A percentile compares a stretch with the other conserved stretches of the same genome.
Conservation (phyloP, 805 yeast genomes). For the Wickerhamiella lipophila region DNA sequence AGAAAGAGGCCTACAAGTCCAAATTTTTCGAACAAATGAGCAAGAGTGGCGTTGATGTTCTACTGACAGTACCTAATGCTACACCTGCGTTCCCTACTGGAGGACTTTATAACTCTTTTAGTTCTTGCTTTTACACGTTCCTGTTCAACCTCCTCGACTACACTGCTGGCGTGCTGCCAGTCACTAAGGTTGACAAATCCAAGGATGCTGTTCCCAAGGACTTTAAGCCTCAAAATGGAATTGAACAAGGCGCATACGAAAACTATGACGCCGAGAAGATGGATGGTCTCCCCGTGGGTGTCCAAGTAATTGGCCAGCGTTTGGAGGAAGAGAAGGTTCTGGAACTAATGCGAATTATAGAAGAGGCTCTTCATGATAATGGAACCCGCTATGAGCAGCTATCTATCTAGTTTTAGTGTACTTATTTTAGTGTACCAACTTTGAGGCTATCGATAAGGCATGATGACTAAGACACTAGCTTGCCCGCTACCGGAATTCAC, state of each 20-base stretch:
- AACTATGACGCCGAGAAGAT: conserved; percentile 40
- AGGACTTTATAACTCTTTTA: conserved; percentile 28
- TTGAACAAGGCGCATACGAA: conserved; percentile 35
- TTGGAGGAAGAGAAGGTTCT: conserved; percentile 51
- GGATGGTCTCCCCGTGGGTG: conserved; percentile 49
- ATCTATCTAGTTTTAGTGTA: background rate
- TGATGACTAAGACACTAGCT: no score
- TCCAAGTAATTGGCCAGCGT: conserved; percentile 52
- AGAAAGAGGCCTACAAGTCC: conserved; percentile 29
- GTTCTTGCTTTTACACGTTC: conserved; percentile 41
- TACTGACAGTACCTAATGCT: conserved; percentile 33
- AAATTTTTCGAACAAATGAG: conserved; percentile 28
- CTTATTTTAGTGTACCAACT: no score
- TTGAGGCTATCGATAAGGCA: no score
- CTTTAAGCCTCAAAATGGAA: conserved; percentile 28
- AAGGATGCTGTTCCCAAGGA: conserved; percentile 26
- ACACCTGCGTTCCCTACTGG: conserved; percentile 34
- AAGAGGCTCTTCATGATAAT: conserved; percentile 16
- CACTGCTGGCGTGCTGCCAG: conserved; percentile 46
- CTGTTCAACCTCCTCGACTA: conserved; percentile 44
- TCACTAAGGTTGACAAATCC: conserved; percentile 38
- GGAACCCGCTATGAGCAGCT: conserved; percentile 6
- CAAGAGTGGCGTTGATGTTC: conserved; percentile 29
- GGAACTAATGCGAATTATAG: conserved; percentile 35
- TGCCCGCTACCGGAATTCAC: no score